A percentile compares a stretch with the other conserved stretches of the same genome.
Evolutionary conservation across 257 asterid genomes (phyloP).

Genomic region (Nicotiana paniculata): DNA sequence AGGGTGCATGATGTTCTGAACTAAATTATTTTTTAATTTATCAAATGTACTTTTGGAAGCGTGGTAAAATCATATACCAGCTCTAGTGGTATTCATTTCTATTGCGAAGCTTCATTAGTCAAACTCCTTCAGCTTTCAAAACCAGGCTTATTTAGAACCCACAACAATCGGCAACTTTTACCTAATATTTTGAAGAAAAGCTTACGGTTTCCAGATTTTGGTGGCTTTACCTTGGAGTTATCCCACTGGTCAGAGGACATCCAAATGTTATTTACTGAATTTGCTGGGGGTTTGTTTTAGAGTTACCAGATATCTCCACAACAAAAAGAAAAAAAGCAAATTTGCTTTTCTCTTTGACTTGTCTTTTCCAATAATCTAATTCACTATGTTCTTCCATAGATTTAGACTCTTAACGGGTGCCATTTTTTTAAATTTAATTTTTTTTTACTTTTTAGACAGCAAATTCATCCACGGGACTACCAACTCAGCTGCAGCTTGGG

Average conservation of each 20-base stretch:
- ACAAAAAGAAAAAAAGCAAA: neutral
- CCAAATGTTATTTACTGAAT: neutral
- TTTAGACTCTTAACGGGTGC: neutral
- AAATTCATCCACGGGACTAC: constrained; percentile 55
- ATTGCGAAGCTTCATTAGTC: neutral
- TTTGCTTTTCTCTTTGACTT: neutral
- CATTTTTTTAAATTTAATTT: neutral
- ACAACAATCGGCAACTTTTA: neutral
- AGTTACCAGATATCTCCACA: neutral
- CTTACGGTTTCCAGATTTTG: neutral
- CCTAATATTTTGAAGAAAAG: neutral
- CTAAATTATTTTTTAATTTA: neutral
- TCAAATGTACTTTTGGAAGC: neutral
- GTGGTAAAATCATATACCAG: neutral
- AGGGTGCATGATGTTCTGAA: neutral
- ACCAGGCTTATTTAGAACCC: neutral
- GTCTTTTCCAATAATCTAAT: neutral
- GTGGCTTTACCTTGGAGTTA: neutral
- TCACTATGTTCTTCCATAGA: neutral
- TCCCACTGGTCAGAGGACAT: neutral
- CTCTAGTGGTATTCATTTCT: neutral
- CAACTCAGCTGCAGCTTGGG: constrained; percentile 85
- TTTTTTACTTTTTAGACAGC: constrained; percentile 40
- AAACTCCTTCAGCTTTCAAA: neutral
- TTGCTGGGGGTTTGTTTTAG: neutral